phyloP scores from a whole-genome alignment of 1,284 basidiomycete genomes.

The Fomitopsis betulina region DNA sequence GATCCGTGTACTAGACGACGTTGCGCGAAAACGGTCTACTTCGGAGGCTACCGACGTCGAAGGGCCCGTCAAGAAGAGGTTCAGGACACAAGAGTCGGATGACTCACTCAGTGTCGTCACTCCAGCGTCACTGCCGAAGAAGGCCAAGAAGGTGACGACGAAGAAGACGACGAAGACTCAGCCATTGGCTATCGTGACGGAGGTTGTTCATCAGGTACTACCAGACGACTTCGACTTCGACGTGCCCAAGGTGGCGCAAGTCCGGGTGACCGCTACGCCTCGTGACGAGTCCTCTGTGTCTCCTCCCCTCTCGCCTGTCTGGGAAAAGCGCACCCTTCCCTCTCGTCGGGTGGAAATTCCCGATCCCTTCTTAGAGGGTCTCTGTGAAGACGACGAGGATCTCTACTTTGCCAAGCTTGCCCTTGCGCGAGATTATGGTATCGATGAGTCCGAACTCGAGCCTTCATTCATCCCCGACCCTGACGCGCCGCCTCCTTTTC shows the following conservation, averaged over 20 bases:
- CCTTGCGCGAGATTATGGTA: conserved; percentile 32
- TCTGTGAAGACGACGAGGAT: conserved; percentile 91
- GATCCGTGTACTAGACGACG: neutral
- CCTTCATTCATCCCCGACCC: conserved; percentile 29
- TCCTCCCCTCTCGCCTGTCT: conserved; percentile 31
- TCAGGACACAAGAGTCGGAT: conserved; percentile 26
- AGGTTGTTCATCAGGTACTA: conserved; percentile 45
- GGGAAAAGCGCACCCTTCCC: conserved; percentile 14
- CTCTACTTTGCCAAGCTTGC: conserved; percentile 80
- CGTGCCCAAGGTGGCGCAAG: conserved; percentile 43
- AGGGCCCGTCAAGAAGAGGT: conserved; percentile 30
- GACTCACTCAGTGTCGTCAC: conserved; percentile 28
- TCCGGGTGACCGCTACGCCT: conserved; percentile 40
- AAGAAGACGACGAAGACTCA: conserved; percentile 33
- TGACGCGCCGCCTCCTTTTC: conserved; percentile 40
- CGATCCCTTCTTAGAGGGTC: conserved; percentile 51
- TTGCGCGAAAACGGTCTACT: conserved; percentile 23
- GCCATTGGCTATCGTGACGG: conserved; percentile 25
- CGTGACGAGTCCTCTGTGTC: conserved; percentile 38
- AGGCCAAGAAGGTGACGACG: conserved; percentile 28
- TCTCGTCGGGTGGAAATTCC: conserved; percentile 49
- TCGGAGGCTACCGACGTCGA: conserved; percentile 26
- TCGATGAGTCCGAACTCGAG: conserved; percentile 24
- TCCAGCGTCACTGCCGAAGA: conserved; percentile 30
- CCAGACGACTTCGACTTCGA: conserved; percentile 47